These are phyloP conservation scores for Rugonectria rugulosa DNA, from an alignment of 2,329 filamentous ascomycete genomes.

Conservation along the genomic window DNA sequence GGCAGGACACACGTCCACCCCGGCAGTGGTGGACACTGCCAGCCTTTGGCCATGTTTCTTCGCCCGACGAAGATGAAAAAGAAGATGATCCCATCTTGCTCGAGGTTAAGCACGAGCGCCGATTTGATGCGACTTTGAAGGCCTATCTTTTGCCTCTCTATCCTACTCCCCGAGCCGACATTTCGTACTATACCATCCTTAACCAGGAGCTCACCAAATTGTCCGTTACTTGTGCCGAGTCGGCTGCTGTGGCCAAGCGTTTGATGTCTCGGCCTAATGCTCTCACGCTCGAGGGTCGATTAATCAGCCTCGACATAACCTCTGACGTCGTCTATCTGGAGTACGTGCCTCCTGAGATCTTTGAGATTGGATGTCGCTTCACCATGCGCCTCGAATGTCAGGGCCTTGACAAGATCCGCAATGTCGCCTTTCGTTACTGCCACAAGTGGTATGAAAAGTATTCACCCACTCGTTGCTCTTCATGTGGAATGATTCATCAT, in stretches of 20 bases:
- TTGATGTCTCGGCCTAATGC: conserved; percentile 31
- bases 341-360: conserved; percentile 42
- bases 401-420: conserved; percentile 44
- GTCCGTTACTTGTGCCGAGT: conserved; percentile 39
- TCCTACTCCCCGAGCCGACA: conserved; percentile 40
- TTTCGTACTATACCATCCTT: conserved; percentile 43
- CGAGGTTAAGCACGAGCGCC: conserved; percentile 35
- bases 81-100: conserved; percentile 31
- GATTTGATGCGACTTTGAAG: conserved; percentile 23
- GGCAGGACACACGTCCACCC: conserved; percentile 20
- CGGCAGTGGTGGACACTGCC: conserved; percentile 37
- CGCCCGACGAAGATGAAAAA: conserved; percentile 24
- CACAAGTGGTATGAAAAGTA: conserved; percentile 49
- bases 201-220: conserved; percentile 39
- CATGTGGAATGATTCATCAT: conserved; percentile 45
- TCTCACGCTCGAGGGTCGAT: conserved; percentile 35
- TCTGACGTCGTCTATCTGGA: conserved; percentile 46
- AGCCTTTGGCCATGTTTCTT: not conserved
- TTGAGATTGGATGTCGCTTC: conserved; percentile 39
- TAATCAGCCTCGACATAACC: conserved; percentile 41
- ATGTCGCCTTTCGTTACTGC: conserved; percentile 52
- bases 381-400: conserved; percentile 37
- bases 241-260: conserved; percentile 29
- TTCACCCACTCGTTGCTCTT: conserved; percentile 37
- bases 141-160: conserved; percentile 38